phyloP scores from a whole-genome alignment of 805 yeast genomes.

The Jamesozyma lodderae region DNA sequence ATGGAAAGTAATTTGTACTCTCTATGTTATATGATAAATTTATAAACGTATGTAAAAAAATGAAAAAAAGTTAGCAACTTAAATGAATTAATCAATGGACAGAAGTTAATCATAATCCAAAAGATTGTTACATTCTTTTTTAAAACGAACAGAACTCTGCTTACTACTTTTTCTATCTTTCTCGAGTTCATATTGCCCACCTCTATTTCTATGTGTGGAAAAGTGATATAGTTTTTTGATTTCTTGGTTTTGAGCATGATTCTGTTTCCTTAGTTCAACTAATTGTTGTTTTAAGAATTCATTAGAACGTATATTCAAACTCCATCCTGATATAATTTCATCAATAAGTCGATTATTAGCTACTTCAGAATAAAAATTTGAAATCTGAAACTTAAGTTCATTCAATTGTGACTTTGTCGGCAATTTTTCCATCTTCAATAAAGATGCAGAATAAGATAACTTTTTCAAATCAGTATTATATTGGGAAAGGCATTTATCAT shows the following conservation, averaged over 20 bases:
- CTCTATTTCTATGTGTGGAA: too few species aligned
- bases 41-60: too few species aligned
- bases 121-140: too few species aligned
- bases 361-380: slow-evolving; percentile 1
- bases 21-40: too few species aligned
- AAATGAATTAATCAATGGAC: too few species aligned
- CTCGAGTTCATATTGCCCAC: too few species aligned
- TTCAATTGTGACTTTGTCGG: slow-evolving; percentile 1
- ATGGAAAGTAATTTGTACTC: too few species aligned
- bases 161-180: too few species aligned
- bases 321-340: background rate
- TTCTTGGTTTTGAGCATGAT: background rate
- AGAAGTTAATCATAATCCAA: too few species aligned
- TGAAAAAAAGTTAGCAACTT: too few species aligned
- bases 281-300: slow-evolving; percentile 3
- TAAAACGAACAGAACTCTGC: too few species aligned
- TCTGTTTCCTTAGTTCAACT: background rate
- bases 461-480: slow-evolving; percentile 3
- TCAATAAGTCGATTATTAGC: background rate
- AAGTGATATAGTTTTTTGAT: slow-evolving; percentile 12
- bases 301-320: slow-evolving; percentile 1
- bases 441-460: background rate
- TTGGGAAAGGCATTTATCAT: background rate
- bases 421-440: background rate
- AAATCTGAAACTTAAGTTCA: background rate